These are phyloP conservation scores for Lithocarpus polystachyus DNA, from an alignment of 306 rosid genomes.

Conservation along the genomic window DNA sequence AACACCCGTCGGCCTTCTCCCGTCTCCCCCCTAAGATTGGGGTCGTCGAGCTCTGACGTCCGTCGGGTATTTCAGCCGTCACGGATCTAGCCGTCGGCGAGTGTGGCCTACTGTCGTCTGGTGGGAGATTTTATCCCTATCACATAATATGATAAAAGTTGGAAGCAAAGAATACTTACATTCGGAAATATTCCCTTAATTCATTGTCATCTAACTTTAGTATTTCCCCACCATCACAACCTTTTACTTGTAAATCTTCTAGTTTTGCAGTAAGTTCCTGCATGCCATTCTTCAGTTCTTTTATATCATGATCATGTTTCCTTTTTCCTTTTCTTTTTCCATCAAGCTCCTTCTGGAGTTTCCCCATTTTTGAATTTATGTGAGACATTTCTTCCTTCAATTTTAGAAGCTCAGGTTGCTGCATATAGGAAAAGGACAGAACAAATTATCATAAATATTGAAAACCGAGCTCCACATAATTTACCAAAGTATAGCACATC, in stretches of 20 bases:
- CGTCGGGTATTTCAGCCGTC: no score
- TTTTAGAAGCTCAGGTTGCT: conserved; percentile 97
- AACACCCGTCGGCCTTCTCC: no score
- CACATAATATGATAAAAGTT: background rate
- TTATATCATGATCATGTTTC: conserved; percentile 56
- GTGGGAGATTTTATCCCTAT: no score
- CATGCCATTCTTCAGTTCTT: conserved; percentile 57
- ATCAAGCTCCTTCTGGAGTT: conserved; percentile 68
- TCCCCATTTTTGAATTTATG: conserved; percentile 76
- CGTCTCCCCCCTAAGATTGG: no score
- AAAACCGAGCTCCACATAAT: background rate
- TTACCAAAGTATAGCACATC: background rate
- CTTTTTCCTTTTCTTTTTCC: conserved; percentile 58
- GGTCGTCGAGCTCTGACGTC: no score
- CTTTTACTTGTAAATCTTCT: conserved; percentile 59
- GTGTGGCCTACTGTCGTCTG: no score
- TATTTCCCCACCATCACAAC: conserved; percentile 55
- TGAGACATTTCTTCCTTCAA: conserved; percentile 93
- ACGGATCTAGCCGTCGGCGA: no score
- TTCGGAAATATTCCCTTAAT: conserved; percentile 79
- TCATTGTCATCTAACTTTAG: conserved; percentile 62
- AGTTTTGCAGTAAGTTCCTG: conserved; percentile 63
- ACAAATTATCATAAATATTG: background rate
- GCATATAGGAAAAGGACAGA: conserved; percentile 33
- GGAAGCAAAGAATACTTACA: conserved; percentile 48